phyloP scores from a whole-genome alignment of 441 rosid genomes.

The Monsonia emarginata region DNA sequence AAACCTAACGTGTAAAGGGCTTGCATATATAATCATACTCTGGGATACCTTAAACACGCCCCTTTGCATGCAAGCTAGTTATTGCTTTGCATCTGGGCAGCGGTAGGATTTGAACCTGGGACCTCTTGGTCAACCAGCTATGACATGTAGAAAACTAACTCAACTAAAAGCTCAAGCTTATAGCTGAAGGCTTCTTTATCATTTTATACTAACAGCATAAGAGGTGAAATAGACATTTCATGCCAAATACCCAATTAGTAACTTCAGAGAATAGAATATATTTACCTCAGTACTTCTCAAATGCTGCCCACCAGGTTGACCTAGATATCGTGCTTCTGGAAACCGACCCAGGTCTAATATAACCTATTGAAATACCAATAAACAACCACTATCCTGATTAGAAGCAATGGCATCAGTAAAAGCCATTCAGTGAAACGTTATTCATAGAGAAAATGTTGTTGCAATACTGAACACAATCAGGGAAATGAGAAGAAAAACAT shows the following conservation, averaged over 20 bases:
- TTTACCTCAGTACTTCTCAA: slow-evolving; percentile 49
- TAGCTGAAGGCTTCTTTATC: no score
- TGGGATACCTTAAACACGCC: no score
- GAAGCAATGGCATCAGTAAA: not conserved
- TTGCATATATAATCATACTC: slow-evolving; percentile 3
- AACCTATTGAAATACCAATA: slow-evolving; percentile 26
- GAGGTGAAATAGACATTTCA: not conserved
- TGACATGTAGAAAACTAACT: no score
- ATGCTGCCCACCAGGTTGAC: slow-evolving; percentile 43
- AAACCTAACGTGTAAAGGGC: slow-evolving; percentile 39
- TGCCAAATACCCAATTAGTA: not conserved
- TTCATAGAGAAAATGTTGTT: not conserved
- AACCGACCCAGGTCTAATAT: slow-evolving; percentile 48
- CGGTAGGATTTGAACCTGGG: no score
- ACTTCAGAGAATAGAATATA: slow-evolving; percentile 2
- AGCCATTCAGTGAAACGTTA: not conserved
- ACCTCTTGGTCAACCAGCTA: no score
- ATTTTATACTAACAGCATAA: no score
- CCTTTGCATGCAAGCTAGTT: no score
- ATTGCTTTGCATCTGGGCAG: no score
- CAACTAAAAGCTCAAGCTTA: no score
- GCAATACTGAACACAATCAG: not conserved
- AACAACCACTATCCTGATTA: not conserved
- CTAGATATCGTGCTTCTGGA: slow-evolving; percentile 56
- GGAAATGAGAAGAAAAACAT: not conserved